Percentiles rank a stretch among this genome's conserved stretches.
These are phyloP conservation scores for Chytriomyces hyalinus DNA, from an alignment of 192 early-diverging fungal genomes.

Conservation along the genomic window DNA sequence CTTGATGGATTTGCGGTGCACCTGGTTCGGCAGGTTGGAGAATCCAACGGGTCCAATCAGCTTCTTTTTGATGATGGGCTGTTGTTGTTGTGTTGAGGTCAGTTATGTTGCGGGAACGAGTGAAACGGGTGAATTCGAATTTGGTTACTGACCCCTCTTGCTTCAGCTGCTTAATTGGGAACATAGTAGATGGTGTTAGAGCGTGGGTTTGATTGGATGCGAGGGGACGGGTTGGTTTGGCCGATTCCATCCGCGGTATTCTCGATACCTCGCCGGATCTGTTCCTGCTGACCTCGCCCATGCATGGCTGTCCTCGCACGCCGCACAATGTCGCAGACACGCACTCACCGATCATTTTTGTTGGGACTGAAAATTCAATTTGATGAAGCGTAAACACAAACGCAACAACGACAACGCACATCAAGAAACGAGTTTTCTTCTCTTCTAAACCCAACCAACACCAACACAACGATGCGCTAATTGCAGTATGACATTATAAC, in stretches of 20 bases:
- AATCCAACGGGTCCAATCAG: slow-evolving; percentile 60
- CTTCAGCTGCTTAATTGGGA: not conserved
- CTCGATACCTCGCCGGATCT: too few species aligned
- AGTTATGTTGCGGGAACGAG: not conserved
- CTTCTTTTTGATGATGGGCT: slow-evolving; percentile 61
- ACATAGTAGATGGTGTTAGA: not conserved
- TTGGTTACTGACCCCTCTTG: not conserved
- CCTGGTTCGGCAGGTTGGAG: slow-evolving; percentile 64
- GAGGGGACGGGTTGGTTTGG: too few species aligned
- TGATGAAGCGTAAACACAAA: not conserved
- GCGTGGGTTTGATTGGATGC: too few species aligned
- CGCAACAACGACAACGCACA: too few species aligned
- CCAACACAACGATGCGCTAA: too few species aligned
- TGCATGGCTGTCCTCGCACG: too few species aligned
- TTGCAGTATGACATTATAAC: not conserved
- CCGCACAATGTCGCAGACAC: not conserved
- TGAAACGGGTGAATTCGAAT: not conserved
- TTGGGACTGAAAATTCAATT: not conserved
- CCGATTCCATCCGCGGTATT: too few species aligned
- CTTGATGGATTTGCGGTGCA: slow-evolving; percentile 91
- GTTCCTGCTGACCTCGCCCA: too few species aligned
- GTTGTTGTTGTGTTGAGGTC: not conserved
- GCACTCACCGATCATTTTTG: not conserved
- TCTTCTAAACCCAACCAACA: too few species aligned
- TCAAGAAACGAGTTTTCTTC: too few species aligned